Percentiles rank a stretch among this genome's conserved stretches.
Evolutionary conservation across 2,329 filamentous ascomycete species (phyloP).

Genomic region (Alternaria alternata): DNA sequence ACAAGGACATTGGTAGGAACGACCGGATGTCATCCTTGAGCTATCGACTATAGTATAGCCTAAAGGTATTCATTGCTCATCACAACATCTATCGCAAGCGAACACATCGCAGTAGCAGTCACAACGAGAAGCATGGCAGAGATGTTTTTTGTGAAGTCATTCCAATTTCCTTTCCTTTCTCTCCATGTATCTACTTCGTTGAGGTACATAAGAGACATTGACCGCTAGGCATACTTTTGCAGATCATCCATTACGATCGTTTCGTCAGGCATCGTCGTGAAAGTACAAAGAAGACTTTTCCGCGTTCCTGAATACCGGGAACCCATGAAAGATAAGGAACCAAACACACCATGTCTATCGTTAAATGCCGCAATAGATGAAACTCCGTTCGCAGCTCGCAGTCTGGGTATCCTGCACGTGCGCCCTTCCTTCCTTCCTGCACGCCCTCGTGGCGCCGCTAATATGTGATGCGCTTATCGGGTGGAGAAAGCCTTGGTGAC

Average conservation of each 20-base stretch:
- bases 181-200: constrained; percentile 22
- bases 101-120: not conserved
- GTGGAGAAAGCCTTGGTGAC: constrained; percentile 98
- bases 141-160: constrained; percentile 14
- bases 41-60: not conserved
- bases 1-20: accelerated
- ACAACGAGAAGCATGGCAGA: not conserved
- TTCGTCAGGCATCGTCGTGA: constrained; percentile 42
- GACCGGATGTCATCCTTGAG: not conserved
- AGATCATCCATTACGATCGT: constrained; percentile 36
- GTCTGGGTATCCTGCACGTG: constrained; percentile 43
- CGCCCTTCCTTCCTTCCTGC: constrained; percentile 30
- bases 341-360: constrained; percentile 48
- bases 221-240: constrained; percentile 32
- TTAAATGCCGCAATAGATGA: constrained; percentile 44
- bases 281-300: constrained; percentile 40
- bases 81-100: not conserved
- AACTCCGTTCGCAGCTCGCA: constrained; percentile 42
- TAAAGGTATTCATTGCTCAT: not conserved
- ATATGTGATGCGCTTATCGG: constrained; percentile 65
- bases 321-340: constrained; percentile 39
- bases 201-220: constrained; percentile 32
- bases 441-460: constrained; percentile 15
- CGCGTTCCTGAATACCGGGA: constrained; percentile 34
- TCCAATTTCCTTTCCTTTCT: constrained; percentile 30